Percentiles rank a stretch among this genome's conserved stretches.
These are phyloP conservation scores for Petunia axillaris DNA, from an alignment of 257 asterid species.

Conservation along the genomic window DNA sequence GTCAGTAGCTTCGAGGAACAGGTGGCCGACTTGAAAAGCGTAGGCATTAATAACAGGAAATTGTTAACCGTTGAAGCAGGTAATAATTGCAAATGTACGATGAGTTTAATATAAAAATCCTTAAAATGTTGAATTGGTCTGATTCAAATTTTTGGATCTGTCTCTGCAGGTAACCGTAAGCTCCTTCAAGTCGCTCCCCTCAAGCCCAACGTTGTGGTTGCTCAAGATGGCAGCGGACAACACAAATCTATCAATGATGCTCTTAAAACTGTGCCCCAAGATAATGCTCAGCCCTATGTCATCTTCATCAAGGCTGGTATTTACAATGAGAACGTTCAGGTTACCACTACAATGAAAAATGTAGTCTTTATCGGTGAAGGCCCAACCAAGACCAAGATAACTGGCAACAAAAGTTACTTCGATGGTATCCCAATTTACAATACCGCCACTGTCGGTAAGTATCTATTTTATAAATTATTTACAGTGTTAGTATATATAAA, in stretches of 20 bases:
- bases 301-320: constrained; percentile 67
- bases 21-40: neutral
- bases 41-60: constrained; percentile 13
- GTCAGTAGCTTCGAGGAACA: constrained; percentile 14
- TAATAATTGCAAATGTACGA: neutral
- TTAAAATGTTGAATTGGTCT: neutral
- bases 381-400: constrained; percentile 67
- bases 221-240: constrained; percentile 77
- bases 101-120: neutral
- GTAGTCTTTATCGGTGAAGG: constrained; percentile 76
- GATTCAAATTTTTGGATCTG: neutral
- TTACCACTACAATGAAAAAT: constrained; percentile 40
- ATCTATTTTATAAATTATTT: neutral
- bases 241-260: constrained; percentile 58
- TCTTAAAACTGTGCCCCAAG: constrained; percentile 44
- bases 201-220: constrained; percentile 57
- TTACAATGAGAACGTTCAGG: constrained; percentile 54
- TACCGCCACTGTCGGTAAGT: constrained; percentile 66
- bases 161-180: constrained; percentile 25
- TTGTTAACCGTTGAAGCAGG: constrained; percentile 1
- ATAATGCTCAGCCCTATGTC: constrained; percentile 42
- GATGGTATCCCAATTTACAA: constrained; percentile 59
- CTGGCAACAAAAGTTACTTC: constrained; percentile 56
- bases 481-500: too few relatives aligned
- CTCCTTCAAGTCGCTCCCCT: constrained; percentile 41